Conservation (phyloP, 805 yeast species). For the Teunomyces aglyptinius region DNA sequence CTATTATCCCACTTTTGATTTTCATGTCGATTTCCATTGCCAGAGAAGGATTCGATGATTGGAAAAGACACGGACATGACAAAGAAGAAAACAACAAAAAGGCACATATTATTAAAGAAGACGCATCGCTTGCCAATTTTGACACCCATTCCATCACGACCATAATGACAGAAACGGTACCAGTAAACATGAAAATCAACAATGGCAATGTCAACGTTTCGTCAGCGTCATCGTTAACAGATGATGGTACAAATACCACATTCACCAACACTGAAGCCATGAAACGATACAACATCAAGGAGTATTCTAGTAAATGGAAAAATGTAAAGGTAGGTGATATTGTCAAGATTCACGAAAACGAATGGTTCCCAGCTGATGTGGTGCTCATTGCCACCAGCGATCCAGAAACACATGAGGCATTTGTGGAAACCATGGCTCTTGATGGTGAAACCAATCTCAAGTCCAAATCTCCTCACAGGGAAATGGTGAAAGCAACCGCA, state of each 20-base stretch:
- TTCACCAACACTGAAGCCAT: slow-evolving; percentile 17
- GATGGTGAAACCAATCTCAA: slow-evolving; percentile 97
- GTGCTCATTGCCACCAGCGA: slow-evolving; percentile 65
- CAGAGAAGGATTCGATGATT: slow-evolving; percentile 93
- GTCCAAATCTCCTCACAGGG: slow-evolving; percentile 64
- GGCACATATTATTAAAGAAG: slow-evolving; percentile 31
- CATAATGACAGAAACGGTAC: slow-evolving; percentile 38
- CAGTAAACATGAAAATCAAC: slow-evolving; percentile 11
- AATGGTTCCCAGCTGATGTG: slow-evolving; percentile 93
- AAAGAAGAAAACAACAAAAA: slow-evolving; percentile 68
- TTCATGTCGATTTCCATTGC: slow-evolving; percentile 87
- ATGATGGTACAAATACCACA: slow-evolving; percentile 7
- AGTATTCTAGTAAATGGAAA: slow-evolving; percentile 57
- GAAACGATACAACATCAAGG: slow-evolving; percentile 32
- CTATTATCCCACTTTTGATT: slow-evolving; percentile 82
- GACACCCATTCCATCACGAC: slow-evolving; percentile 40
- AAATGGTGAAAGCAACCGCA: slow-evolving; percentile 51
- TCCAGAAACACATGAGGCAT: slow-evolving; percentile 58
- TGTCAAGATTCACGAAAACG: slow-evolving; percentile 69
- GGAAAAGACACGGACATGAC: slow-evolving; percentile 81
- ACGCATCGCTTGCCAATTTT: slow-evolving; percentile 23
- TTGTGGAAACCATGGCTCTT: slow-evolving; percentile 92
- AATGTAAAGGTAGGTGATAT: slow-evolving; percentile 86
- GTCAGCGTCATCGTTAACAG: slow-evolving; percentile 11
- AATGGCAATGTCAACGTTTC: neutral